A percentile compares a stretch with the other conserved stretches of the same genome.
Conservation (phyloP, 805 yeast genomes). For the Saccharomycopsis fodiens region DNA sequence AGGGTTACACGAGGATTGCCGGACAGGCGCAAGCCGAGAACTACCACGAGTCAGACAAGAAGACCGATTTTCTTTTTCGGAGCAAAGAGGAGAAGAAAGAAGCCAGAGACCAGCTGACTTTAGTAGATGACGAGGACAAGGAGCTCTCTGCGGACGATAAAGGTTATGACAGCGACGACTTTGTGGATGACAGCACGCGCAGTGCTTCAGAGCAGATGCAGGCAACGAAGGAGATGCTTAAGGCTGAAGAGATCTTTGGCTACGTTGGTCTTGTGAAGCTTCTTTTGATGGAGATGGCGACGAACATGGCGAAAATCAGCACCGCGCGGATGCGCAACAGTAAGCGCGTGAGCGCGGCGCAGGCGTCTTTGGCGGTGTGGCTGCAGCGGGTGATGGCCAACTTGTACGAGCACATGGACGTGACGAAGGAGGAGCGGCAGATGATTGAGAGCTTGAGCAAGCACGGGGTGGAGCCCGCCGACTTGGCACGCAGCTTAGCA, state of each 20-base stretch:
- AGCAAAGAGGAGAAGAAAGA: neutral
- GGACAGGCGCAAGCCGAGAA: constrained; percentile 79
- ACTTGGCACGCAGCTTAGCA: constrained; percentile 57
- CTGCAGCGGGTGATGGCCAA: constrained; percentile 62
- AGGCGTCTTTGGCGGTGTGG: constrained; percentile 81
- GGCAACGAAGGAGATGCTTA: constrained; percentile 72
- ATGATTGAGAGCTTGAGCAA: constrained; percentile 84
- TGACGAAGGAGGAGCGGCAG: constrained; percentile 62
- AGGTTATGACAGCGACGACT: constrained; percentile 31
- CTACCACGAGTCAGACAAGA: constrained; percentile 45
- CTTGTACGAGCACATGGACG: constrained; percentile 74
- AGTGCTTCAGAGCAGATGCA: constrained; percentile 60
- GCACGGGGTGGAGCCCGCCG: constrained; percentile 74
- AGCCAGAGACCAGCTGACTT: constrained; percentile 10
- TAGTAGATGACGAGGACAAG: constrained; percentile 25
- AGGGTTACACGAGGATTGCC: constrained; percentile 83
- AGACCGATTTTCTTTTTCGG: constrained; percentile 49
- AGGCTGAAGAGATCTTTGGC: constrained; percentile 83
- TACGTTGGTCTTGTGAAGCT: constrained; percentile 81
- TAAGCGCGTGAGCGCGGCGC: constrained; percentile 55
- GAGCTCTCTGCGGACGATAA: constrained; percentile 33
- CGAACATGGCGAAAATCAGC: constrained; percentile 54
- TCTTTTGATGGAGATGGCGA: constrained; percentile 71
- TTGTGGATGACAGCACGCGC: constrained; percentile 28
- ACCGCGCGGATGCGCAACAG: constrained; percentile 40